Evolutionary conservation across 257 asterid species (phyloP), one percentile per base, ranked within the genome.

Genomic region (Anisodus tanguticus): DNA sequence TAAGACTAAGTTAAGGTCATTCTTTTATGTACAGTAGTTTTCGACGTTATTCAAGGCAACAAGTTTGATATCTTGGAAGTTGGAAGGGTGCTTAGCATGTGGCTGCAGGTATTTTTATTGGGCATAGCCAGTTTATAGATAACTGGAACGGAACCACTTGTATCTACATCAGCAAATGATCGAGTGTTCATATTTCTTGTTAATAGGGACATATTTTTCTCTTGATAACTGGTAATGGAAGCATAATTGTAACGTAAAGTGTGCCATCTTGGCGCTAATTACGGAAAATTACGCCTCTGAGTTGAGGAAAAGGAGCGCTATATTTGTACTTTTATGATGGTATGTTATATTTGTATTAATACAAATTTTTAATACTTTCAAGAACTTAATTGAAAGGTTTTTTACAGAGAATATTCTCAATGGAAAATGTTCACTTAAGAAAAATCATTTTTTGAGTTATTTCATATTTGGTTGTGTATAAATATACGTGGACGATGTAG

Each of bases 61-160:
- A 15, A 51, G 81, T 74, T 74, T 0, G 62, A 49, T 54, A 51
- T 74, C 81, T 22, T 22, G 26, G 26, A 22, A 22, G 26, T 76
- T 51, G 81, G 19, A 12, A 26, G 6, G 81, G 22, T 26, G 55
- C 13, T 76, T 76, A 26, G 4, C 81, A 76, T 45, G 81, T 76
- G 81, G 63, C 47, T 51, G 81, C 19, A 76, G 81, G 63, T 51
- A 41, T 51, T 22, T 11, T 76, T 22, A 76, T 54, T 76, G 81
- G 81, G 5, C 22, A 51, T 49, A 26, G 47, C 1, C 63, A 26
- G 63, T 51, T 76, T 76, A 76, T 76, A 0, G 64, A 26, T 76
- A 7, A 76, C 4, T 51, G 81, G 10, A 15, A 16, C 63, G 15
- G 3, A 58, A 51, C 19, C 60, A 11, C 37, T 71, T 43, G 4